Evolutionary conservation across 176 grass and related monocot genomes (phyloP).

Genomic region (bread wheat (Triticum aestivum)): IWGSC_CS_RefSeq_v2.1 NC_057799.1:16561348-16561847

Average conservation of each 20-base stretch:
- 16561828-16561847: not conserved
- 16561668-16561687: conserved; percentile 20
- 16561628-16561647: conserved; percentile 35
- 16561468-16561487: conserved; percentile 37
- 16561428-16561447: conserved; percentile 38
- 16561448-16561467: conserved; percentile 31
- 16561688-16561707: conserved; percentile 27
- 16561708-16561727: not conserved
- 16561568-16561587: not conserved
- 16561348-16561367: not conserved
- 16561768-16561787: conserved; percentile 39
- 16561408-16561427: not conserved
- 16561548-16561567: not conserved
- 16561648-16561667: conserved; percentile 39
- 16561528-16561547: not conserved
- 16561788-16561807: not conserved
- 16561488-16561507: not conserved
- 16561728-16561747: conserved; percentile 13
- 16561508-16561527: not conserved
- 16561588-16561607: not conserved
- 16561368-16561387: not conserved
- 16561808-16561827: not conserved
- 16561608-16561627: not conserved
- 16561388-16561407: not conserved
- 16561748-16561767: conserved; percentile 6